Base-by-base conservation (phyloP, 2,329 filamentous ascomycete species). In the Neofusicoccum sp. region DNA sequence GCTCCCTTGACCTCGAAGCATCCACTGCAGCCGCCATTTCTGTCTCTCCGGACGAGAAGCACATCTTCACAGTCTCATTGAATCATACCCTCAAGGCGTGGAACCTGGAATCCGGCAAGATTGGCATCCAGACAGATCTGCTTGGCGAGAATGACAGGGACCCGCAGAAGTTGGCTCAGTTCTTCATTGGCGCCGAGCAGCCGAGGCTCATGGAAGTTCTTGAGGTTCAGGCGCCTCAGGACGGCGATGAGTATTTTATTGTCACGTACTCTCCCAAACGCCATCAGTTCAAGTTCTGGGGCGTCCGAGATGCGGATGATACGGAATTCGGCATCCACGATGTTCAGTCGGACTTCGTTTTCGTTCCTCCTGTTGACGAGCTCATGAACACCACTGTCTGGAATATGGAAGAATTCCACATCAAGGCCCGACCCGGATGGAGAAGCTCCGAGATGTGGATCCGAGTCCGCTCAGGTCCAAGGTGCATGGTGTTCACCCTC, bases 241-340 rank as follows among this genome's bases (percentile, higher is more conserved):
- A 79, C 56, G 78, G 76, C 20, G 79, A 80, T 63, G 70, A 76
- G 40, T 88, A 86, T 69, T 83, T 83, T 62, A 84, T 93, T 58
- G 86, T 91, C 38, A 93, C 91, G 7, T 96, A 92, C 74, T 97
- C 93, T 9, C 93, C 95, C 0, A 86, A 95, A 64, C 89, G 92
- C 31, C 85, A 95, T 36, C 89, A 93, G 71, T 98, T 99, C 82
- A 98, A 96, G 73, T 93, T 99, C 71, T 99, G 93, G 91, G 84
- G 85, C 58, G 84, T 89, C 16, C 84, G 87, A 65, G 84, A 87
- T 58, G 83, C 83, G 66, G 81, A 89, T 67, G 65, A 77, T 66
- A 65, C 76, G 65, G 80, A 78, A 2, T 73, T 91, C 20, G 81
- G 86, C 7, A 80, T 96, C 12, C 83, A 86, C 64, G 91, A 96